A percentile compares a stretch with the other conserved stretches of the same genome.
Conservation (phyloP, 2,329 filamentous ascomycete species). For the Colletotrichum coccodes region DNA sequence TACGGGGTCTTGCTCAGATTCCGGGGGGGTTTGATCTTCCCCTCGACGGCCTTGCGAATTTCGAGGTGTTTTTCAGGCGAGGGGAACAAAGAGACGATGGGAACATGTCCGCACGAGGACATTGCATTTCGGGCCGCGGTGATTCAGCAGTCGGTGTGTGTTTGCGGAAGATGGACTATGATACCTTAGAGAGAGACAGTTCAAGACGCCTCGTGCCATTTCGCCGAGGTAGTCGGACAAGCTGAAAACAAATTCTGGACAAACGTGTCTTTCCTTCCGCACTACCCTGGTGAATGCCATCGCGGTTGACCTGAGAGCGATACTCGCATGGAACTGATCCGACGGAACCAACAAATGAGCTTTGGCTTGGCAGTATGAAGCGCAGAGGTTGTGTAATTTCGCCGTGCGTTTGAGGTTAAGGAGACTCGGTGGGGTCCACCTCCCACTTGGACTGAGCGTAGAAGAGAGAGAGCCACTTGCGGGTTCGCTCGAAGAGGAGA, state of each 20-base stretch:
- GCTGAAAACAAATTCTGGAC: constrained; percentile 11
- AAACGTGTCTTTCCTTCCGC: not conserved
- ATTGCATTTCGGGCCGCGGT: constrained; percentile 2
- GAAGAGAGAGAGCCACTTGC: too few species aligned
- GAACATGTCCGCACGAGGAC: not conserved
- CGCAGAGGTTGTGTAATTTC: constrained; percentile 6
- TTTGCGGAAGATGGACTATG: not conserved
- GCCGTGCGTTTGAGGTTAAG: constrained; percentile 19
- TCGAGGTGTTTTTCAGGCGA: not conserved
- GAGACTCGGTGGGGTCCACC: not conserved
- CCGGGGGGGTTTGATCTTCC: not conserved
- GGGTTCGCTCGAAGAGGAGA: constrained; percentile 1
- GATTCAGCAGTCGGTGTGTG: not conserved
- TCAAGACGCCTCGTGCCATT: not conserved
- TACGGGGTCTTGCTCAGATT: not conserved
- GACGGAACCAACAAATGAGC: not conserved
- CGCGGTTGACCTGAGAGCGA: not conserved
- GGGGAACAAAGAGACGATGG: not conserved
- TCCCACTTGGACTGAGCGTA: not conserved
- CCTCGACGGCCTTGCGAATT: constrained; percentile 16
- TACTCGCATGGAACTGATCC: not conserved
- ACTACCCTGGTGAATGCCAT: too few species aligned
- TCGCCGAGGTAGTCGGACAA: not conserved
- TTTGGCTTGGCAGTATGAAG: not conserved
- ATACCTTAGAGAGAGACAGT: constrained; percentile 7